Evolutionary conservation across 192 early-diverging fungal genomes (phyloP).

Genomic region (Mortierella claussenii): DNA sequence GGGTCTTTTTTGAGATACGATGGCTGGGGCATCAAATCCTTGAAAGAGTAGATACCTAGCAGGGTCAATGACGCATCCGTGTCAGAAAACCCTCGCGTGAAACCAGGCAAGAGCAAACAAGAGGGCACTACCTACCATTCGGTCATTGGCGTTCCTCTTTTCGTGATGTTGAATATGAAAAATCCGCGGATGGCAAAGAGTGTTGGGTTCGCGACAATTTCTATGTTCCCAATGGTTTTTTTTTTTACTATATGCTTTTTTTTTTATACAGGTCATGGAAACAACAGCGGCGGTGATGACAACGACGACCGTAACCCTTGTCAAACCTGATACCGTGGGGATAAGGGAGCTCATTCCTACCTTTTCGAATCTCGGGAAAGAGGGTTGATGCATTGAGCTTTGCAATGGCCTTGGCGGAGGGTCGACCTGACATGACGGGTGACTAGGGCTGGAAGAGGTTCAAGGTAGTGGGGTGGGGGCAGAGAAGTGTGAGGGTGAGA

Average conservation of each 20-base stretch:
- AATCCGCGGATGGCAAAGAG: constrained; percentile 45
- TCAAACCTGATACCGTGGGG: too few species aligned
- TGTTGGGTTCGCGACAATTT: constrained; percentile 30
- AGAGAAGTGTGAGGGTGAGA: background rate
- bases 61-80: background rate
- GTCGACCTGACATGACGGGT: constrained; percentile 27
- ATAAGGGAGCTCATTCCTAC: too few species aligned
- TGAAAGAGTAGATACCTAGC: constrained; percentile 42
- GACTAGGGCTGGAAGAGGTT: background rate
- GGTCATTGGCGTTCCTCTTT: constrained; percentile 30
- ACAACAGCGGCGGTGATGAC: too few species aligned
- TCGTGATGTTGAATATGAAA: constrained; percentile 47
- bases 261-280: too few species aligned
- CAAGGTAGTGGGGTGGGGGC: background rate
- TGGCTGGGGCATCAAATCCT: constrained; percentile 36
- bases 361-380: constrained; percentile 48
- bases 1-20: constrained; percentile 37
- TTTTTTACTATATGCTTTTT: too few species aligned
- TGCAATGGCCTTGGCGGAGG: constrained; percentile 46
- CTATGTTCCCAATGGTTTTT: too few species aligned
- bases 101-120: too few species aligned
- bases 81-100: too few species aligned
- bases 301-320: too few species aligned
- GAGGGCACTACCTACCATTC: constrained; percentile 46
- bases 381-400: constrained; percentile 48